Evolutionary conservation across 2,329 filamentous ascomycete genomes (phyloP), one percentile per base, ranked within the genome.

Genomic region (Lachnellula suecica): DNA sequence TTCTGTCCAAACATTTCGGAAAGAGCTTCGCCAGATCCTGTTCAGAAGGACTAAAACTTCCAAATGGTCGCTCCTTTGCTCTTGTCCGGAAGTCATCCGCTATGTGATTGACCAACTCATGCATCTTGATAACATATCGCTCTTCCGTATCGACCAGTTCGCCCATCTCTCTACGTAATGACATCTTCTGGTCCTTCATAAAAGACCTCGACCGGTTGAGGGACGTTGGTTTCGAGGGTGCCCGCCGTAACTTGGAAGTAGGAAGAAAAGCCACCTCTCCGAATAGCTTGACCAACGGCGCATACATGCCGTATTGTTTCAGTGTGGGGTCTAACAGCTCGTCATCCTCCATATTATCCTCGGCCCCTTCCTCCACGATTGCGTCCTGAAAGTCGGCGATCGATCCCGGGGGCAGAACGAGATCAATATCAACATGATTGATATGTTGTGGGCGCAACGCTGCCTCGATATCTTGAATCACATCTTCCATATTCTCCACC

Each of bases 81-180:
- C 84, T 87, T 46, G 85, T 75, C 27, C 89, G 84, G 63, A 95
- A 92, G 56, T 95, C 89, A 49, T 84, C 82, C 23, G 91, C 91
- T 25, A 97, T 84, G 53, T 87, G 83, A 57, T 88, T 84, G 38
- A 96, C 88, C 54, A 99, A 73, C 60, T 94, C 89, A 56, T 89
- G 83, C 51, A 99, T 73, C 70, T 97, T 97, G 63, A 82, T 79
- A 38, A 99, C 91, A 70, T 97, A 99, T 69, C 90, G 87, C 67
- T 94, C 91, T 69, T 99, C 94, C 0, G 94, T 99, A 64, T 96
- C 89, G 29, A 97, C 83, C 54, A 97, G 74, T 69, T 99, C 94
- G 53, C 83, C 85, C 78, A 99, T 85, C 69, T 96, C 93, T 70
- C 92, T 87, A 37, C 92, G 84, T 60, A 97, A 74, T 47, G 88